Evolutionary conservation across 2,329 filamentous ascomycete species (phyloP).

Genomic region (Arthrobotrys iridis): DNA sequence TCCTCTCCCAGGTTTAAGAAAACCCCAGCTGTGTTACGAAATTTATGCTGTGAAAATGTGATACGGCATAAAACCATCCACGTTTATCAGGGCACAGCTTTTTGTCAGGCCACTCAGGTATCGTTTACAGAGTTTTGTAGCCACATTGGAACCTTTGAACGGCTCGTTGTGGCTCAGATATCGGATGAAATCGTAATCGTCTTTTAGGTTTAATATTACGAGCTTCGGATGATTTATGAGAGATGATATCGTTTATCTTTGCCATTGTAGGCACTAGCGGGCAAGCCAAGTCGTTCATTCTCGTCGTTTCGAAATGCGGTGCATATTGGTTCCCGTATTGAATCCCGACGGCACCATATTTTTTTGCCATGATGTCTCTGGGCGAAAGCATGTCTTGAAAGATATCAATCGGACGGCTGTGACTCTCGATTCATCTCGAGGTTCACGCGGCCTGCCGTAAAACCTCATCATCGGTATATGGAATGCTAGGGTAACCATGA

Average conservation of each 20-base stretch:
- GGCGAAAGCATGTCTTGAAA: constrained; percentile 2
- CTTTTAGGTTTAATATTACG: constrained; percentile 12
- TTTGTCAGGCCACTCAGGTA: constrained; percentile 30
- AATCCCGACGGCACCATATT: constrained; percentile 29
- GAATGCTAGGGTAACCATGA: constrained; percentile 13
- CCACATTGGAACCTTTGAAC: constrained; percentile 5
- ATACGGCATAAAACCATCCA: constrained; percentile 29
- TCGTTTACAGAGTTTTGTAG: background rate
- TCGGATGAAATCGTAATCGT: constrained; percentile 51
- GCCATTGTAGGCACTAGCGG: constrained; percentile 5
- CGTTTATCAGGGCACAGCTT: constrained; percentile 37
- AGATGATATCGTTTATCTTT: constrained; percentile 23
- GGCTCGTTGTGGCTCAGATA: constrained; percentile 32
- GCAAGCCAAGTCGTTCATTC: background rate
- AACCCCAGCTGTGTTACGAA: constrained; percentile 43
- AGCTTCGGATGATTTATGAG: constrained; percentile 11
- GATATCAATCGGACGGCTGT: background rate
- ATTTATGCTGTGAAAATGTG: constrained; percentile 37
- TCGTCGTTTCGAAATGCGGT: constrained; percentile 17
- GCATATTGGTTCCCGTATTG: constrained; percentile 10
- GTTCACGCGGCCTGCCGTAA: constrained; percentile 11
- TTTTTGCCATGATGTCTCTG: constrained; percentile 22
- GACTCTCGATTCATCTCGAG: constrained; percentile 15
- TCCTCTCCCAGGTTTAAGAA: constrained; percentile 4
- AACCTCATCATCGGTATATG: background rate